Base-by-base conservation (phyloP, 2,329 filamentous ascomycete species). In the Aspergillus eucalypticola region DNA sequence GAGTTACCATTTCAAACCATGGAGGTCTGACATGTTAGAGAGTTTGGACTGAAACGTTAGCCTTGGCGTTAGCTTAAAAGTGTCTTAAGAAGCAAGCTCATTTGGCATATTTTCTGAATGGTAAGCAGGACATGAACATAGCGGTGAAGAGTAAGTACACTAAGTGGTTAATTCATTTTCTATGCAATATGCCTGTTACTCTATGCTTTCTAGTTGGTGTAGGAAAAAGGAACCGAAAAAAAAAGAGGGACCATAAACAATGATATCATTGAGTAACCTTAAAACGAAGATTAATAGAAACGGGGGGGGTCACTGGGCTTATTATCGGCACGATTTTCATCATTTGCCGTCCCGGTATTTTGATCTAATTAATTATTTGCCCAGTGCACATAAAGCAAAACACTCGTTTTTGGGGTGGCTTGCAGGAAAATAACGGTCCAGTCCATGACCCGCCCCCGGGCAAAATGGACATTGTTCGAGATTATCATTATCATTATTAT, bases 231-330 rank as follows among this genome's bases (percentile, higher is more conserved):
- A 21, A 21, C 19, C 19, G 19, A 21, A 21, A 21, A 21, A 21
- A 23, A 2, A n/a, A 48, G 8, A 42, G 6, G 39, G 4, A 21
- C 10, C 8, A 27, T 19, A 49, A 49, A 49, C 46, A 49, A 49
- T 49, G 46, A 49, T 49, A 49, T 49, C 46, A 49, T 49, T 25
- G 46, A 27, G 46, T 35, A 44, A 44, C 41, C 41, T 44, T 44
- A 44, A 44, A 19, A 5, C 29, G 29, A 19, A 19, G 25, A 23
- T 23, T 17, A 10, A 7, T 44, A 44, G 7, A 21, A 21, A 19
- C 41, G 41, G 17, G 19, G 8, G 3, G 41, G 19, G 2, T 44
- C 41, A 21, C 19, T 21, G 41, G 39, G 32, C 17, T 27, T 49
- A 17, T 49, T 15, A 17, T 49, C 46, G 25, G 23, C 46, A 49